Evolutionary conservation across 352 stramenopile genomes (phyloP), one percentile per base, ranked within the genome.

Genomic region (Pythium brassicae): DNA sequence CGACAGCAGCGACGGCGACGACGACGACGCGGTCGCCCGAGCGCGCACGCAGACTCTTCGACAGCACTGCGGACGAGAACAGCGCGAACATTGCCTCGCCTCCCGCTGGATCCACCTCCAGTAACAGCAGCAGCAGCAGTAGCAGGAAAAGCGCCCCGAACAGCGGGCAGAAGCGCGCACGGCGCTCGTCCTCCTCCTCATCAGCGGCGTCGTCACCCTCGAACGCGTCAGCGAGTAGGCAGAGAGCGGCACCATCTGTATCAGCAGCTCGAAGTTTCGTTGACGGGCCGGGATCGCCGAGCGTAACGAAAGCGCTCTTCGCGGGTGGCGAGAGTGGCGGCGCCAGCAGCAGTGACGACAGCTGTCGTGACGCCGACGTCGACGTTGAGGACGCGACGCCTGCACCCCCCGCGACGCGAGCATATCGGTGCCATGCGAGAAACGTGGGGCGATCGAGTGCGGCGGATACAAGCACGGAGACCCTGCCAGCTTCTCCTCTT

Each of bases 281-380:
- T 37, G 43, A 34, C 19, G 37, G 48, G 29, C 50, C 57, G 4
- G 15, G 10, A 1, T 63, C 67, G 17, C 59, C 58, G 29, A 57
- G 56, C 32, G 62, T 84, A 14, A 55, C 62, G 27, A 82, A 81
- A 55, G 61, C 57, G 26, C 25, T 84, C 42, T 62, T 55, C 26
- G 37, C 25, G 23, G 59, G 57, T 23, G 72, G 67, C 27, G 55
- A 65, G 39, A 81, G 57, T 26, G 59, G 56, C 10, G 46, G 55
- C 15, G 26, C 57, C 52, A 76, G 66, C 46, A 68, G 67, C 22
- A 61, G 74, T 20, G 55, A 68, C 6, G 53, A 57, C 25, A 46
- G 26, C 19, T 22, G 35, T 17, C 19, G 19, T 10, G 14, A 29
- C 25, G 25, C 53, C 20, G 63, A 49, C 40, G n/a, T 45, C 32